Evolutionary conservation across 352 stramenopile genomes (phyloP).

Genomic region (Phytophthora pisi): DNA sequence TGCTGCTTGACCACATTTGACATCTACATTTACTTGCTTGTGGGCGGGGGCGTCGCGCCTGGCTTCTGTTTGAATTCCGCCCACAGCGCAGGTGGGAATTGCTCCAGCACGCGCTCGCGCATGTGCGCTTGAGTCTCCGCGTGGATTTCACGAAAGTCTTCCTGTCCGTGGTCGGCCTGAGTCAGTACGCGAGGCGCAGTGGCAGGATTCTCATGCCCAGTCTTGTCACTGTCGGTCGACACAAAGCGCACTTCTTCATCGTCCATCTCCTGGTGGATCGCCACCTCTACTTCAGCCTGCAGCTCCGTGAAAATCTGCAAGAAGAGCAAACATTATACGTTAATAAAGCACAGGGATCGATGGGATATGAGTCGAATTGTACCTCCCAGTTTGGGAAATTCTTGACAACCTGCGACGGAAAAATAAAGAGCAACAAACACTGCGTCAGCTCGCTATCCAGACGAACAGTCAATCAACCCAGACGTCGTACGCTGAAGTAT

Average conservation of each 20-base stretch:
- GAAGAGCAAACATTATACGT: conserved; percentile 2
- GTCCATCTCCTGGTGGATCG: conserved; percentile 53
- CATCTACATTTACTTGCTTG: conserved; percentile 19
- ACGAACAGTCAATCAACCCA: conserved; percentile 9
- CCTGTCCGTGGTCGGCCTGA: conserved; percentile 53
- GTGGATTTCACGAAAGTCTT: conserved; percentile 60
- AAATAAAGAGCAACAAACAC: neutral
- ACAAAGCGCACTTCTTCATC: conserved; percentile 63
- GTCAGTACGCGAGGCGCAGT: conserved; percentile 48
- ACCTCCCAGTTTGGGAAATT: conserved; percentile 76
- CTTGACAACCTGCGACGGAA: conserved; percentile 48
- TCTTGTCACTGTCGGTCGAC: conserved; percentile 12
- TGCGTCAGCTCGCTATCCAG: neutral
- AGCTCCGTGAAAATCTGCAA: conserved; percentile 70
- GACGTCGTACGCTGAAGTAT: conserved; percentile 56
- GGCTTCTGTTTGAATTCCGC: conserved; percentile 56
- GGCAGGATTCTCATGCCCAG: neutral
- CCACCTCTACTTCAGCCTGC: conserved; percentile 44
- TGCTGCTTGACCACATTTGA: conserved; percentile 6
- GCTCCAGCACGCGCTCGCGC: conserved; percentile 61
- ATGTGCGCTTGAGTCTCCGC: conserved; percentile 66
- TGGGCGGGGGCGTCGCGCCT: conserved; percentile 3
- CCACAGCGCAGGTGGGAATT: conserved; percentile 68
- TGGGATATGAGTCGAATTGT: neutral
- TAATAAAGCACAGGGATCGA: neutral